Conservation (phyloP, 2,329 filamentous ascomycete species). For the Xylariaceae sp. region DNA sequence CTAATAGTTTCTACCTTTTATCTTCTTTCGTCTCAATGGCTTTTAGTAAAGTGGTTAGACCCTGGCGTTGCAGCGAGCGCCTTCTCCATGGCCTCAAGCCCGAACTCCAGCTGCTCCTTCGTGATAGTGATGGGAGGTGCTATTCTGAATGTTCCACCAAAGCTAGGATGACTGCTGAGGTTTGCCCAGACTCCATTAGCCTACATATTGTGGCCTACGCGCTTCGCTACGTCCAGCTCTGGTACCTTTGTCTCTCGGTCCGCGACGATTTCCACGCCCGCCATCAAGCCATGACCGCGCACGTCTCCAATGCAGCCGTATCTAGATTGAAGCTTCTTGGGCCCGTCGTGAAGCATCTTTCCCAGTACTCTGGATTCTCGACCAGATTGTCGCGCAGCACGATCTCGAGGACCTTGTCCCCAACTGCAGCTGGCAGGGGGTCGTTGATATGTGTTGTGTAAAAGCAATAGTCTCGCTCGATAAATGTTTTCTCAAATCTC, state of each 20-base stretch:
- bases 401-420: conserved; percentile 60
- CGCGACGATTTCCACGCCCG: conserved; percentile 56
- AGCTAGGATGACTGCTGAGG: conserved; percentile 50
- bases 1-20: too few relatives aligned
- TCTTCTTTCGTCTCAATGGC: too few relatives aligned
- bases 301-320: conserved; percentile 63
- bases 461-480: conserved; percentile 49
- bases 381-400: conserved; percentile 55
- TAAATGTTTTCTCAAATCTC: conserved; percentile 49
- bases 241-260: conserved; percentile 47
- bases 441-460: conserved; percentile 64
- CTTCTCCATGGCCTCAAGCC: conserved; percentile 54
- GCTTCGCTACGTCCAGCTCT: conserved; percentile 45
- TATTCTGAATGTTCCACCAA: conserved; percentile 57
- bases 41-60: conserved; percentile 8
- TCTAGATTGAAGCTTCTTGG: conserved; percentile 44
- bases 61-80: conserved; percentile 43
- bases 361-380: conserved; percentile 44
- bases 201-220: conserved; percentile 47
- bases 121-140: conserved; percentile 59
- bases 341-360: conserved; percentile 43
- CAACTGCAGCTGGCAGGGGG: conserved; percentile 57
- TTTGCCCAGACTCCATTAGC: conserved; percentile 56
- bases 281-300: conserved; percentile 56
- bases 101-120: conserved; percentile 46